These are phyloP conservation scores for Casuarina equisetifolia DNA, from an alignment of 306 rosid genomes.

Conservation along the genomic window DNA sequence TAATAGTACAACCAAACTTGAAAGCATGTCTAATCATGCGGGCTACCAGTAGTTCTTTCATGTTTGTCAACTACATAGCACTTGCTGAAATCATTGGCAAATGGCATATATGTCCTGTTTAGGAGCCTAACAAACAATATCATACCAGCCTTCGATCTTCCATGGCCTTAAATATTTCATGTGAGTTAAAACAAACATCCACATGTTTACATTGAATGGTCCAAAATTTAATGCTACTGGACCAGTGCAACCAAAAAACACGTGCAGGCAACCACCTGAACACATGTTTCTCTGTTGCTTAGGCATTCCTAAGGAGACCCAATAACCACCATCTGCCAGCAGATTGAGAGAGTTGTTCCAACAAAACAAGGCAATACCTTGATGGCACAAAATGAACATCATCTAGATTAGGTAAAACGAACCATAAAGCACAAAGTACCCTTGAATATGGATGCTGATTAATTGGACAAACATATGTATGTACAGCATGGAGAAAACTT, in stretches of 20 bases:
- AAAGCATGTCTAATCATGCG: not conserved
- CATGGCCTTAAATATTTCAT: not conserved
- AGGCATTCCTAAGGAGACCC: not conserved
- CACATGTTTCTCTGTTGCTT: not conserved
- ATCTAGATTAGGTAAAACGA: not conserved
- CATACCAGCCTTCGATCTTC: not conserved
- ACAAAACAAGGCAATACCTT: conserved; percentile 6
- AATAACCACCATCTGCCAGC: conserved; percentile 1
- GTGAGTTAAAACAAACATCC: not conserved
- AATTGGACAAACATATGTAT: conserved; percentile 20
- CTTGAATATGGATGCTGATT: conserved; percentile 2
- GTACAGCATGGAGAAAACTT: conserved; percentile 9
- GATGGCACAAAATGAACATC: not conserved
- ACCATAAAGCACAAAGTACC: not conserved
- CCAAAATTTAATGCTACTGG: not conserved
- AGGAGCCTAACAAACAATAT: not conserved
- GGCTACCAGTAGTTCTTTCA: not conserved
- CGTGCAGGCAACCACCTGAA: not conserved
- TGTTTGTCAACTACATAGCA: not conserved
- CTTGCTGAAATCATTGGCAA: not conserved
- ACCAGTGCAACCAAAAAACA: not conserved
- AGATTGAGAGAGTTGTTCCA: not conserved
- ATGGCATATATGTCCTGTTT: not conserved
- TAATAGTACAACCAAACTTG: not conserved
- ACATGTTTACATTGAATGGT: not conserved